phyloP scores from a whole-genome alignment of 257 asterid genomes.

The Misopates orontium region DNA sequence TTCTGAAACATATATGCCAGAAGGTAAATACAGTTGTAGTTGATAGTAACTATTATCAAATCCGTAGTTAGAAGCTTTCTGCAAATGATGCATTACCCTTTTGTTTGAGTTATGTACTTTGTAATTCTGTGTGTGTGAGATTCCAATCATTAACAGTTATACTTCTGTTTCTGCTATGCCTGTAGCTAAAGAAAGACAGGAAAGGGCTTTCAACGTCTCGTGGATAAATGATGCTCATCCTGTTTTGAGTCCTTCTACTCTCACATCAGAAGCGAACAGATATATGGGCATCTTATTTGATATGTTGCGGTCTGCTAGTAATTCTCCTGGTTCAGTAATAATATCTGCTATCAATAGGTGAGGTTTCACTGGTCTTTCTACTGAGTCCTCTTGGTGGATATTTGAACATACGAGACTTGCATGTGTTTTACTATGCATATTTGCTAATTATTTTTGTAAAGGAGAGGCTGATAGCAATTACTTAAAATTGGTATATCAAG shows the following conservation, averaged over 20 bases:
- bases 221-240: slow-evolving; percentile 82
- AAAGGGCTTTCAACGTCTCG: slow-evolving; percentile 67
- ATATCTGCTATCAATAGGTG: slow-evolving; percentile 89
- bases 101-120: background rate
- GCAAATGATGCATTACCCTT: slow-evolving; percentile 12
- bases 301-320: slow-evolving; percentile 63
- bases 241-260: slow-evolving; percentile 63
- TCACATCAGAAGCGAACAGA: slow-evolving; percentile 71
- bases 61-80: slow-evolving; percentile 25
- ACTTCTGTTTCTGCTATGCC: slow-evolving; percentile 28
- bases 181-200: slow-evolving; percentile 54
- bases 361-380: slow-evolving; percentile 22
- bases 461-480: background rate
- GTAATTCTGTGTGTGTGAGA: slow-evolving; percentile 3
- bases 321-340: slow-evolving; percentile 73
- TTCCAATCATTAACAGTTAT: slow-evolving; percentile 19
- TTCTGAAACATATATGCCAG: slow-evolving; percentile 46
- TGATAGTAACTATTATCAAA: slow-evolving; percentile 5
- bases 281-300: slow-evolving; percentile 67
- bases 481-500: background rate
- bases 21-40: slow-evolving; percentile 53
- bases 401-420: slow-evolving; percentile 10
- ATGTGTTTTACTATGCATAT: background rate
- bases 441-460: background rate
- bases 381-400: slow-evolving; percentile 10